Conservation (phyloP, 352 stramenopile species). For the Pilasporangium apinafurcum region DNA sequence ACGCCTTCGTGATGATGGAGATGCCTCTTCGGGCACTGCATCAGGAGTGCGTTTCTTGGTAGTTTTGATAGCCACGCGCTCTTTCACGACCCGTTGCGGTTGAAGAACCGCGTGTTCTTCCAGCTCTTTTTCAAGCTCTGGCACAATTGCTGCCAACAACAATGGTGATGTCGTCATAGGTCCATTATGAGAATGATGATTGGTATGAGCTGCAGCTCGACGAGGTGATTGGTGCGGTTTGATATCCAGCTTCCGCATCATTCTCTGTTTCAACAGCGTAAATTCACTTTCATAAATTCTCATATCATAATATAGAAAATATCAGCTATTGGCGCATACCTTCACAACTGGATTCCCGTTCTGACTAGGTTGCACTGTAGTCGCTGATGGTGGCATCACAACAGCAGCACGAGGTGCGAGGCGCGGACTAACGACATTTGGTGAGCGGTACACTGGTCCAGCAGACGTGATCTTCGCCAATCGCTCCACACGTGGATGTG, state of each 20-base stretch:
- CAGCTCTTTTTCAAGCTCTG: neutral
- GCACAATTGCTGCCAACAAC: slow-evolving; percentile 2
- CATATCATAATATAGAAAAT: neutral
- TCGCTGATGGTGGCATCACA: slow-evolving; percentile 7
- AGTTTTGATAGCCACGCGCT: slow-evolving; percentile 18
- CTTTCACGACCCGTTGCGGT: slow-evolving; percentile 10
- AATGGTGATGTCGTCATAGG: slow-evolving; percentile 8
- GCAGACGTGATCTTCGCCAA: slow-evolving; percentile 60
- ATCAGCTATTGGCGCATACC: slow-evolving; percentile 8
- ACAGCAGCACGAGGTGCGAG: slow-evolving; percentile 31
- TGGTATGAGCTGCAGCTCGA: slow-evolving; percentile 16
- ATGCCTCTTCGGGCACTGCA: slow-evolving; percentile 3
- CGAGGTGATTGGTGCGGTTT: slow-evolving; percentile 71
- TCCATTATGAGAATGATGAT: neutral
- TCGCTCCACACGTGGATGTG: slow-evolving; percentile 24
- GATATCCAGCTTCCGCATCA: slow-evolving; percentile 61
- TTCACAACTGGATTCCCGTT: slow-evolving; percentile 22
- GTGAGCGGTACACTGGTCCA: slow-evolving; percentile 27
- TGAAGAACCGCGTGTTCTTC: slow-evolving; percentile 3
- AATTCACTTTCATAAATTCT: neutral
- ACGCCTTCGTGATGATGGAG: slow-evolving; percentile 4
- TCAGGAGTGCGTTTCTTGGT: slow-evolving; percentile 19
- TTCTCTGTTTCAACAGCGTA: slow-evolving; percentile 13
- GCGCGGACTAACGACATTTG: slow-evolving; percentile 32
- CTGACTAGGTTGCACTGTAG: neutral